phyloP scores from a whole-genome alignment of 2,329 filamentous ascomycete species.

The Karstenula rhodostoma region DNA sequence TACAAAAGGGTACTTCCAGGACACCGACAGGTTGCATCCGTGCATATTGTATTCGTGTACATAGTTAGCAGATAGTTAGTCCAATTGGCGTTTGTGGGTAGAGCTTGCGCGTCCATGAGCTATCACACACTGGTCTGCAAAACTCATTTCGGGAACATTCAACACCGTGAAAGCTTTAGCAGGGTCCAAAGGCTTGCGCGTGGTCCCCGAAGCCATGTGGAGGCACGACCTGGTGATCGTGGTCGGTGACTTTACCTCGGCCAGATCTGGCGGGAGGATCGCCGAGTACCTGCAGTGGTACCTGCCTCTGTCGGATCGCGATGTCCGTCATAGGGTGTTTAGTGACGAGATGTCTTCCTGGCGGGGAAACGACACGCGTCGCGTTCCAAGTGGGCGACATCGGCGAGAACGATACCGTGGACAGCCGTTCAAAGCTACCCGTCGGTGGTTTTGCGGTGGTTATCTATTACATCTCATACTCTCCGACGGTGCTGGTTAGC shows the following conservation, averaged over 20 bases:
- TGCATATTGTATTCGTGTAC: neutral
- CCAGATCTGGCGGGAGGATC: neutral
- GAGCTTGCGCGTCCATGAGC: neutral
- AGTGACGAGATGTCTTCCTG: neutral
- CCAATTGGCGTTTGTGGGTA: neutral
- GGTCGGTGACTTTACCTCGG: neutral
- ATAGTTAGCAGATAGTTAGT: neutral
- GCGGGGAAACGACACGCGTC: neutral
- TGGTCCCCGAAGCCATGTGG: neutral
- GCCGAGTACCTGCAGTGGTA: neutral
- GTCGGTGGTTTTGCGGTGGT: neutral
- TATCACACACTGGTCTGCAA: neutral
- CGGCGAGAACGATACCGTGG: neutral
- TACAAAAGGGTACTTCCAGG: neutral
- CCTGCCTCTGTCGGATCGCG: neutral
- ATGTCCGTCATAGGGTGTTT: neutral
- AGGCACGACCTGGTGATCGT: neutral
- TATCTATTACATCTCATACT: too few relatives aligned
- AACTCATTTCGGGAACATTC: neutral
- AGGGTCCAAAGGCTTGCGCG: neutral
- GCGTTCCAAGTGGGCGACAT: neutral
- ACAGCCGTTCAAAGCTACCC: neutral
- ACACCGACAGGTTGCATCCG: neutral
- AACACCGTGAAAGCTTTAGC: neutral
- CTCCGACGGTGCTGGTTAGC: too few relatives aligned